A percentile compares a stretch with the other conserved stretches of the same genome.
Conservation (phyloP, 2,329 filamentous ascomycete genomes). For the Fusarium sp. region DNA sequence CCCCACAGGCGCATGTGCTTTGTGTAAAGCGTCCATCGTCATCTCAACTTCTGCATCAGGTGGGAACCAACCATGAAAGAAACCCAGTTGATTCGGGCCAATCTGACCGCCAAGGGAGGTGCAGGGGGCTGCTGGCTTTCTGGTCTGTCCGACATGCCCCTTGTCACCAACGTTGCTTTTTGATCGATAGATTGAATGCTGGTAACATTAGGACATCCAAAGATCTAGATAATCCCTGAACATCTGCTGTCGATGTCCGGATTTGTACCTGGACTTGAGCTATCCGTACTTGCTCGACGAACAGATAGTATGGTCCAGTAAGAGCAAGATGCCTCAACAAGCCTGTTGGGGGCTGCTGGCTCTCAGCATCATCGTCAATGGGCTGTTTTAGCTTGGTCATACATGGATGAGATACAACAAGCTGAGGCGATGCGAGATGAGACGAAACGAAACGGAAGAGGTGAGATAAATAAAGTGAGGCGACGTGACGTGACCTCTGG, state of each 20-base stretch:
- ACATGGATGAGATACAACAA: slow-evolving; percentile 1
- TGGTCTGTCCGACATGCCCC: slow-evolving; percentile 27
- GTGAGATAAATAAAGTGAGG: slow-evolving; percentile 28
- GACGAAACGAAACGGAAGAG: slow-evolving; percentile 23
- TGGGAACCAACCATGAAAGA: slow-evolving; percentile 32
- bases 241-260: not conserved
- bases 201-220: slow-evolving; percentile 18
- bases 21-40: slow-evolving; percentile 37
- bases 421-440: slow-evolving; percentile 24
- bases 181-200: slow-evolving; percentile 35
- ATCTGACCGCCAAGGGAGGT: slow-evolving; percentile 27
- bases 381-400: not conserved
- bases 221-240: slow-evolving; percentile 36
- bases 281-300: slow-evolving; percentile 1
- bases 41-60: slow-evolving; percentile 39
- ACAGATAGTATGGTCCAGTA: not conserved
- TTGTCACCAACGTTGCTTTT: slow-evolving; percentile 39
- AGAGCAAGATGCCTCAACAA: slow-evolving; percentile 1
- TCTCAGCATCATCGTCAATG: not conserved
- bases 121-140: slow-evolving; percentile 14
- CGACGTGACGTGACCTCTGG: slow-evolving; percentile 36
- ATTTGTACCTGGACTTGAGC: not conserved
- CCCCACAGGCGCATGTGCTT: slow-evolving; percentile 42
- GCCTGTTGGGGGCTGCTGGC: not conserved
- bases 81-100: slow-evolving; percentile 31